A percentile compares a stretch with the other conserved stretches of the same genome.
Evolutionary conservation across 768 basidiomycete species (phyloP).

Genomic region (Leucocoprinus sp.): DNA sequence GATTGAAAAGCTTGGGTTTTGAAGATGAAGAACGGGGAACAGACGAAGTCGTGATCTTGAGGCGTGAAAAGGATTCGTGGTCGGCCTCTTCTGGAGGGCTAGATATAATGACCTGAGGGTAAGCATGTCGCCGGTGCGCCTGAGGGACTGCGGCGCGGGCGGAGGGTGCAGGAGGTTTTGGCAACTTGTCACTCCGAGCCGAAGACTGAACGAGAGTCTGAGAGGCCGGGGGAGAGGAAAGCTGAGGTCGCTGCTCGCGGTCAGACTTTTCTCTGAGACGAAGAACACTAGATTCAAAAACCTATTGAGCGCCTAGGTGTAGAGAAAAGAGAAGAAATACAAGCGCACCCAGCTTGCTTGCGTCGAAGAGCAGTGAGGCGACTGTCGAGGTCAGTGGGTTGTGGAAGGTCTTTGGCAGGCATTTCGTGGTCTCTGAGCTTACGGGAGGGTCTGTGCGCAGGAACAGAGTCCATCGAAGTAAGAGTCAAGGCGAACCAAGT

Average conservation of each 20-base stretch:
- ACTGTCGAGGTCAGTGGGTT: conserved; percentile 45
- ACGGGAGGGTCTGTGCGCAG: conserved; percentile 20
- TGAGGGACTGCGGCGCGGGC: conserved; percentile 18
- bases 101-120: conserved; percentile 27
- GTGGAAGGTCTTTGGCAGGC: conserved; percentile 17
- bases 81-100: conserved; percentile 43
- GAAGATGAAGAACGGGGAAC: conserved; percentile 28
- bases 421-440: conserved; percentile 38
- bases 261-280: conserved; percentile 42
- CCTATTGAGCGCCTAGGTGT: conserved; percentile 3
- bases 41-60: conserved; percentile 56
- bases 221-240: conserved; percentile 20
- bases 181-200: conserved; percentile 24
- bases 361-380: conserved; percentile 62
- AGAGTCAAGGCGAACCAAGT: conserved; percentile 12
- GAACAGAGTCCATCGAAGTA: conserved; percentile 13
- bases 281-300: conserved; percentile 27
- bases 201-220: conserved; percentile 10
- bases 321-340: conserved; percentile 2
- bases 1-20: conserved; percentile 58
- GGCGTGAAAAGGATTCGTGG: conserved; percentile 66
- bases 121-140: conserved; percentile 27
- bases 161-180: conserved; percentile 19
- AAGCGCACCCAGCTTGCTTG: conserved; percentile 47
- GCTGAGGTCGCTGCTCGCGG: conserved; percentile 16